Evolutionary conservation across 2,329 filamentous ascomycete species (phyloP).

Genomic region (Mariannaea elegans): DNA sequence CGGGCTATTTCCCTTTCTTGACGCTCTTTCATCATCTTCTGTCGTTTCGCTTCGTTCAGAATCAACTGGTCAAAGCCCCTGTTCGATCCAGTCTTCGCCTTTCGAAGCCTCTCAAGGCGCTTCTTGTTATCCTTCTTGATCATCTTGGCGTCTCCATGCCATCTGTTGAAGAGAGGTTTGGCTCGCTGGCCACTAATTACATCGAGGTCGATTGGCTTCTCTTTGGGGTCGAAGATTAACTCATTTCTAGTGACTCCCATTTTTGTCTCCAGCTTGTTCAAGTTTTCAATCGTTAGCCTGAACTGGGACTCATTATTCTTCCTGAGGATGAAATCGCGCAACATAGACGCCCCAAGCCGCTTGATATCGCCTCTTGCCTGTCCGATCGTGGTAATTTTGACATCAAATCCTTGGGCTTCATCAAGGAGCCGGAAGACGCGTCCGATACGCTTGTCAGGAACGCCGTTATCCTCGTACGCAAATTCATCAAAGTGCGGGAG

Average conservation of each 20-base stretch:
- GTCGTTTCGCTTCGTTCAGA: neutral
- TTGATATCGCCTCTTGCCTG: slow-evolving; percentile 35
- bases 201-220: slow-evolving; percentile 21
- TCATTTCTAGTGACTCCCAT: slow-evolving; percentile 24
- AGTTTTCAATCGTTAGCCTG: neutral
- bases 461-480: slow-evolving; percentile 6
- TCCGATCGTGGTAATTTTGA: slow-evolving; percentile 10
- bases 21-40: slow-evolving; percentile 3
- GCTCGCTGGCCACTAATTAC: neutral
- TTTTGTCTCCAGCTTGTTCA: slow-evolving; percentile 14
- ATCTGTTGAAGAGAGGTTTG: neutral
- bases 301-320: slow-evolving; percentile 2
- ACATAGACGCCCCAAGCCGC: slow-evolving; percentile 35
- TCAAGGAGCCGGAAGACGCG: slow-evolving; percentile 33
- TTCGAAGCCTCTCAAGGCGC: neutral
- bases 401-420: slow-evolving; percentile 28
- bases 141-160: neutral
- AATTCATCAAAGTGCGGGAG: slow-evolving; percentile 31
- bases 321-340: slow-evolving; percentile 24
- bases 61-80: neutral
- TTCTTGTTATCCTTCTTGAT: neutral
- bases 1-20: neutral
- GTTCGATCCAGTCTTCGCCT: neutral
- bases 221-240: slow-evolving; percentile 12
- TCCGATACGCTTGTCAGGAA: slow-evolving; percentile 23